Conservation (phyloP, 352 stramenopile genomes). For the Globisporangium canariense region DNA sequence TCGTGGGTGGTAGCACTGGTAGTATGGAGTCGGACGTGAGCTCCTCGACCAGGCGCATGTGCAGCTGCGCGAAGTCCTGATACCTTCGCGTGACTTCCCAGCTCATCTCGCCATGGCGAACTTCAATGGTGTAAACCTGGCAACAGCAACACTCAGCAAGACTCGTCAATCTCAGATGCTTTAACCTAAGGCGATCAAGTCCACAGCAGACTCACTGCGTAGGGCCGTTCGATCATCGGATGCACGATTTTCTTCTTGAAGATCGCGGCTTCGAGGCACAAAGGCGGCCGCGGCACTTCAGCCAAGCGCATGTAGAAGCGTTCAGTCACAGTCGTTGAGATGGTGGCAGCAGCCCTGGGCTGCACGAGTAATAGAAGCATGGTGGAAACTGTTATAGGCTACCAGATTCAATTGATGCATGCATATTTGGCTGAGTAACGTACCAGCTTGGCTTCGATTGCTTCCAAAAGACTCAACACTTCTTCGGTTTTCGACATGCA, state of each 20-base stretch:
- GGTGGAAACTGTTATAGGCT: background rate
- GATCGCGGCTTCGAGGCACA: constrained; percentile 23
- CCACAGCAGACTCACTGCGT: constrained; percentile 21
- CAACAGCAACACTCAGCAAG: background rate
- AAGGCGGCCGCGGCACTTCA: background rate
- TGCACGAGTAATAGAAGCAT: background rate
- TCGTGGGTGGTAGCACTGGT: constrained; percentile 33
- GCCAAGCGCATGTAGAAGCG: constrained; percentile 1
- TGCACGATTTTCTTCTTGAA: constrained; percentile 32
- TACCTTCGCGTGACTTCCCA: constrained; percentile 49
- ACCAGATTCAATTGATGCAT: background rate
- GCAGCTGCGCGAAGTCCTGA: constrained; percentile 41
- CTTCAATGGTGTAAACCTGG: constrained; percentile 44
- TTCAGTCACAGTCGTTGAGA: background rate
- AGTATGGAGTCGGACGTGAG: constrained; percentile 13
- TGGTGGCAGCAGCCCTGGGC: constrained; percentile 1
- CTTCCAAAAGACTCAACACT: constrained; percentile 24
- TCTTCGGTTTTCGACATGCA: constrained; percentile 20
- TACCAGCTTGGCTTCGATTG: constrained; percentile 29
- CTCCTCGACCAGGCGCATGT: constrained; percentile 20
- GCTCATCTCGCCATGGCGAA: constrained; percentile 31
- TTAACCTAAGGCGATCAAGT: too few relatives aligned
- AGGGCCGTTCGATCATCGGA: constrained; percentile 38
- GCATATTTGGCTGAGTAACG: background rate
- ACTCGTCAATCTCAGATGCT: background rate